phyloP scores from a whole-genome alignment of 2,329 filamentous ascomycete genomes.

The Trichoderma cornu-damae region DNA sequence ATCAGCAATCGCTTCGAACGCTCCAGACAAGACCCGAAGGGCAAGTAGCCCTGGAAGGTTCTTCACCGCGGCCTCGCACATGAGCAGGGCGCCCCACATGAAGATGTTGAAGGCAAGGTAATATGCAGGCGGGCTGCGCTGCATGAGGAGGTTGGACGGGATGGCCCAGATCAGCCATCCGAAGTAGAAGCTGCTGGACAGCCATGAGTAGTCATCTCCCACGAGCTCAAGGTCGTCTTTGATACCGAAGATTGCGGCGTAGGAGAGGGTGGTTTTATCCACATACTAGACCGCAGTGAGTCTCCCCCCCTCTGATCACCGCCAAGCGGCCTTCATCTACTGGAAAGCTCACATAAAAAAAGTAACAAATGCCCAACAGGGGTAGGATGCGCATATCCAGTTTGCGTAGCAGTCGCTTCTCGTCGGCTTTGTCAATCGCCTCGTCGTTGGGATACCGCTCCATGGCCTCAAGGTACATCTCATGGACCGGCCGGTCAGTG shows the following conservation, averaged over 20 bases:
- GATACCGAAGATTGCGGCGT: constrained; percentile 62
- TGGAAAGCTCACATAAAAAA: constrained; percentile 32
- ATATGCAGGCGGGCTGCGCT: constrained; percentile 32
- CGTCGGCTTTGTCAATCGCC: constrained; percentile 32
- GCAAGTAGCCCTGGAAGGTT: constrained; percentile 52
- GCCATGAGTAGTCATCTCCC: constrained; percentile 52
- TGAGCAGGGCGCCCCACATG: constrained; percentile 47
- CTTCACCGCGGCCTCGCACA: constrained; percentile 48
- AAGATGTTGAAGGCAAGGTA: constrained; percentile 47
- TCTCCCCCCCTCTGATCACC: not conserved
- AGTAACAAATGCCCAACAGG: constrained; percentile 37
- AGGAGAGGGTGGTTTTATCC: constrained; percentile 52
- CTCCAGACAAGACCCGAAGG: constrained; percentile 56
- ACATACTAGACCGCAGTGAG: constrained; percentile 25
- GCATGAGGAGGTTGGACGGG: constrained; percentile 31
- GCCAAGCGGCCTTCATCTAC: not conserved
- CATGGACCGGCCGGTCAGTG: constrained; percentile 23
- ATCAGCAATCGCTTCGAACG: constrained; percentile 53
- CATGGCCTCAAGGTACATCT: constrained; percentile 35
- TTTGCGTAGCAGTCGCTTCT: constrained; percentile 34
- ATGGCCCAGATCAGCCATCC: constrained; percentile 37
- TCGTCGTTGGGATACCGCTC: constrained; percentile 35
- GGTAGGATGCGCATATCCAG: constrained; percentile 37
- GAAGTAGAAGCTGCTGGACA: constrained; percentile 36
- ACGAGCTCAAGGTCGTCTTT: constrained; percentile 51